Evolutionary conservation across 495 filamentous ascomycete genomes (phyloP).

Genomic region (Patellaria atrata): DNA sequence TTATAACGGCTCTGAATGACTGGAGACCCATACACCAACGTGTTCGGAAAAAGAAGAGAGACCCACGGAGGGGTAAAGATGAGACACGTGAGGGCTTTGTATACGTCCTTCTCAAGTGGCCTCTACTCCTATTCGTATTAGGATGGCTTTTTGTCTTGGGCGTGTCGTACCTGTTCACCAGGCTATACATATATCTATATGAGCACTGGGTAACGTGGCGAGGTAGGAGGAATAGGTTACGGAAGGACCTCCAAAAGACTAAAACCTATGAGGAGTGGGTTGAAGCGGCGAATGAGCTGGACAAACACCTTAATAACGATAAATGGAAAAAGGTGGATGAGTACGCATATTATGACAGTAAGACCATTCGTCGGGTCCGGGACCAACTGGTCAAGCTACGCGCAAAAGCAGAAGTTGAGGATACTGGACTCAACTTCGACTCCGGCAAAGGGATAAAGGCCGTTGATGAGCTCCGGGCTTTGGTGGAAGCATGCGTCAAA

Average conservation of each 20-base stretch:
- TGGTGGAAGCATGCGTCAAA: slow-evolving; percentile 87
- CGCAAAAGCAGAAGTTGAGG: slow-evolving; percentile 41
- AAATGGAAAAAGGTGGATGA: slow-evolving; percentile 76
- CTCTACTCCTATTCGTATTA: slow-evolving; percentile 61
- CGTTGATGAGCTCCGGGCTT: slow-evolving; percentile 54
- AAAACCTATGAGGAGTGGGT: slow-evolving; percentile 73
- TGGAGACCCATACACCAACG: slow-evolving; percentile 32
- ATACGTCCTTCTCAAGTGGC: slow-evolving; percentile 83
- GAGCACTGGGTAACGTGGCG: slow-evolving; percentile 67
- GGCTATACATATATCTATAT: slow-evolving; percentile 78
- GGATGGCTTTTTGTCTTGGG: slow-evolving; percentile 61
- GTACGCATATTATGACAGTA: slow-evolving; percentile 88
- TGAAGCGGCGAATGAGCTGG: slow-evolving; percentile 58
- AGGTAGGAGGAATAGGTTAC: slow-evolving; percentile 52
- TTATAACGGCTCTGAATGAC: slow-evolving; percentile 35
- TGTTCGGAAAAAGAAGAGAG: slow-evolving; percentile 25
- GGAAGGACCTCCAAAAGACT: slow-evolving; percentile 53
- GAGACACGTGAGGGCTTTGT: slow-evolving; percentile 89
- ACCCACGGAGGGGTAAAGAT: slow-evolving; percentile 43
- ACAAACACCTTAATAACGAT: slow-evolving; percentile 68
- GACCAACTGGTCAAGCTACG: slow-evolving; percentile 53
- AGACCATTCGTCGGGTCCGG: slow-evolving; percentile 61
- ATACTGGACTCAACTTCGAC: slow-evolving; percentile 12
- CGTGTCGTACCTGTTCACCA: slow-evolving; percentile 61
- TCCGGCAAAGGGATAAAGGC: slow-evolving; percentile 25